Base-by-base conservation (phyloP, 163 green algal species). In the Chloromonas sp. region DNA sequence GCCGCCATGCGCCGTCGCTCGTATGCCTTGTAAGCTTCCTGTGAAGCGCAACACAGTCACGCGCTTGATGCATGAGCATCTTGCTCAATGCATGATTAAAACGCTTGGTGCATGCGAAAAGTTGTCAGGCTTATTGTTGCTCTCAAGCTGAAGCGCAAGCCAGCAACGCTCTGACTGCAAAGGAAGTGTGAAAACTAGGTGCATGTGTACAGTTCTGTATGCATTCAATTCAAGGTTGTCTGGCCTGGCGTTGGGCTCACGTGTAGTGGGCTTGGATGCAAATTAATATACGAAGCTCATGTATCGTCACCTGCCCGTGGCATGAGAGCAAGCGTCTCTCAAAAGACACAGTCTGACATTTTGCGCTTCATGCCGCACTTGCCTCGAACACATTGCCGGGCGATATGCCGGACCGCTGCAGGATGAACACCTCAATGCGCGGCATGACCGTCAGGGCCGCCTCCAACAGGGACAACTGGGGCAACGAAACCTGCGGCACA, bases 371-470 rank as follows among this genome's bases (percentile, higher is more conserved):
- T 15, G 5, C 71, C 60, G 13, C 83, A 62, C 83, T 36, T 79
- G 86, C 88, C 84, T 90, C 71, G 60, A 95, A 95, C 0, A 95
- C 92, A 81, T 90, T 93, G 0, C 91, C 91, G 14, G 87, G 86
- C 66, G 90, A 91, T 58, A 90, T 78, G n/a, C 88, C 85, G 36
- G 86, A 84, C 3, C 87, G 88, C 87, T 93, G 86, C 85, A 96
- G 88, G 78, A 95, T 85, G 13, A 87, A 95, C 1, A 90, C 90
- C 58, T 92, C 89, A 0, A 92, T 85, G 15, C 89, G 86, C 1
- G 15, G 84, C 89, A 92, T 91, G 58, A n/a, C 58, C 11, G 71
- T 82, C 58, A 90, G 79, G 0, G 87, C 87, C 0, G 80, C 71
- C 71, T 87, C 84, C 61, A 86, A 71, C 11, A 95, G 86, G 11